These are phyloP conservation scores for Theobroma grandiflorum DNA, from an alignment of 441 rosid genomes.

Conservation along the genomic window DNA sequence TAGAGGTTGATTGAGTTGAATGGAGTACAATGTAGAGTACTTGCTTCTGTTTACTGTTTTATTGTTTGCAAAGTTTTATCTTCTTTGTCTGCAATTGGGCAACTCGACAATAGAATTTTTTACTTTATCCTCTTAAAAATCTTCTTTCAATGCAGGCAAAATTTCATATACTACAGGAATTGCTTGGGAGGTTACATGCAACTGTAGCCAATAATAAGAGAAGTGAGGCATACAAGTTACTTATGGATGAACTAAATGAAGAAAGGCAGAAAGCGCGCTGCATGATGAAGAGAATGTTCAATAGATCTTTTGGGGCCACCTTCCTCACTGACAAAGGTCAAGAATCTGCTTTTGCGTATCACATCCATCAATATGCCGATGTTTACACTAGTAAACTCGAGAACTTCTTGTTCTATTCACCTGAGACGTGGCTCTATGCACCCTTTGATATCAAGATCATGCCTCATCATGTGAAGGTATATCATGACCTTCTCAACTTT, in stretches of 20 bases:
- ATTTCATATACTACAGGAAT: slow-evolving; percentile 91
- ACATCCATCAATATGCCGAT: slow-evolving; percentile 95
- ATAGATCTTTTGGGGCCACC: slow-evolving; percentile 92
- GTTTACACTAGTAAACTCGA: slow-evolving; percentile 94
- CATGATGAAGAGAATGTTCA: slow-evolving; percentile 89
- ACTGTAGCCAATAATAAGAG: slow-evolving; percentile 52
- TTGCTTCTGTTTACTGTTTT: background rate
- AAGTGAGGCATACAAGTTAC: slow-evolving; percentile 61
- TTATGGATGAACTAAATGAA: slow-evolving; percentile 71
- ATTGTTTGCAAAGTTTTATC: background rate
- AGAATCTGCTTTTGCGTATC: slow-evolving; percentile 95
- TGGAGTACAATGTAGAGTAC: background rate
- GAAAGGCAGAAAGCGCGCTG: slow-evolving; percentile 79
- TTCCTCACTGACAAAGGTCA: slow-evolving; percentile 92
- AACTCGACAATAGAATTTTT: background rate
- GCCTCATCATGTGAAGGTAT: slow-evolving; percentile 98
- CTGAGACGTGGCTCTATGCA: slow-evolving; percentile 93
- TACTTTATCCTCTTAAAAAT: background rate
- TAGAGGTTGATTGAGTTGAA: background rate
- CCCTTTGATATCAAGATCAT: slow-evolving; percentile 92
- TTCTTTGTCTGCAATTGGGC: background rate
- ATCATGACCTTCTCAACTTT: slow-evolving; percentile 5
- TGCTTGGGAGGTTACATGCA: slow-evolving; percentile 85
- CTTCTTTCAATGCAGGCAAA: slow-evolving; percentile 66
- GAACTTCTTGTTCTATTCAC: slow-evolving; percentile 77